These are phyloP conservation scores for Eimeria nieschulzi DNA, from an alignment of 169 alveolate species.

Conservation along the genomic window DNA sequence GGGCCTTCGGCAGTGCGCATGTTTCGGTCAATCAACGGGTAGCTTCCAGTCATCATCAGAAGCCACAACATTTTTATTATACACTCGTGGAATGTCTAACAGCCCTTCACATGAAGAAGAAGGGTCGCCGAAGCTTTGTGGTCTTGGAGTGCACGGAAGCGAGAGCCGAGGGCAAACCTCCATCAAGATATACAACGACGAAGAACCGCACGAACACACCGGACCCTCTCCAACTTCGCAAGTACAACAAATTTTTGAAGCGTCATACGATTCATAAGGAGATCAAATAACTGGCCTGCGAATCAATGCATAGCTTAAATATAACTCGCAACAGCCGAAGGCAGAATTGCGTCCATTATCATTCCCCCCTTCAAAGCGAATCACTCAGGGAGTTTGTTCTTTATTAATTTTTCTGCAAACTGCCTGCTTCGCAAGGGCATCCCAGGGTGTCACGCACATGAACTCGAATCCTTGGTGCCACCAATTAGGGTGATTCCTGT, in stretches of 20 bases:
- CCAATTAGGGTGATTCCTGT: too few relatives aligned
- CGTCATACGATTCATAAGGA: conserved; percentile 75
- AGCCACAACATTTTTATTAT: too few relatives aligned
- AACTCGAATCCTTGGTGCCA: too few relatives aligned
- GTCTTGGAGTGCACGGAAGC: conserved; percentile 79
- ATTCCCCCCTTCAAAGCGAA: too few relatives aligned
- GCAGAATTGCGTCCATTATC: too few relatives aligned
- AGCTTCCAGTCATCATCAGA: too few relatives aligned
- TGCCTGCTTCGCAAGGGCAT: too few relatives aligned
- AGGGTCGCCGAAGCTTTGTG: conserved; percentile 66
- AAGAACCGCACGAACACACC: conserved; percentile 75
- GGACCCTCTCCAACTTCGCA: conserved; percentile 69
- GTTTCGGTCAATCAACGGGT: neutral
- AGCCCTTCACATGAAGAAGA: conserved; percentile 68
- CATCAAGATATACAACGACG: conserved; percentile 76
- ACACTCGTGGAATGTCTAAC: neutral
- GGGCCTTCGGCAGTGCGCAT: neutral
- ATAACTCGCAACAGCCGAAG: too few relatives aligned
- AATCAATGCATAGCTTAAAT: neutral
- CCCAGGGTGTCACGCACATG: too few relatives aligned
- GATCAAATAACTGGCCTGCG: conserved; percentile 33
- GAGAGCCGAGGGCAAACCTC: conserved; percentile 76
- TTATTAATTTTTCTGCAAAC: too few relatives aligned
- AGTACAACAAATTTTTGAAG: conserved; percentile 70
- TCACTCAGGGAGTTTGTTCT: too few relatives aligned